Base-by-base conservation (phyloP, 768 basidiomycete genomes). In the Guyanaporus albipodus region DNA sequence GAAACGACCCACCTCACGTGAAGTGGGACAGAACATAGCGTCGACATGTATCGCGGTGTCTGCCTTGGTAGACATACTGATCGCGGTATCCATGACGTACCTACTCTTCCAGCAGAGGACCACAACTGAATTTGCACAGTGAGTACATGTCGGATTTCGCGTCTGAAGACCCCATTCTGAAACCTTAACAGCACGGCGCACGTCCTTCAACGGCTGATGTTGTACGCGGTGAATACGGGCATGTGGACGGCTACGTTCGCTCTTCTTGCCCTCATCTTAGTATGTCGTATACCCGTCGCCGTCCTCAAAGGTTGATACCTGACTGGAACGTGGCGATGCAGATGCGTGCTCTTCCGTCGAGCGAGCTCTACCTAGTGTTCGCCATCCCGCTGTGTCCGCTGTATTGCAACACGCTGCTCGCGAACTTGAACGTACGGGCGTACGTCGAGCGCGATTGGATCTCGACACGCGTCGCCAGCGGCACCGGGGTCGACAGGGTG, bases 171-270 rank as follows among this genome's bases (percentile, higher is more conserved):
- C n/a, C n/a, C n/a, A n/a, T 4, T 27, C 19, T 53, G 21, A 52
- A 9, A 8, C 8, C 17, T 21, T 5, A 12, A 6, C 42, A 42
- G 57, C 1, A 48, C 43, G 7, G 6, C 18, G 8, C 27, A 42
- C 18, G n/a, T 36, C 4, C 28, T 57, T n/a, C 48, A 48, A 35
- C 45, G 45, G 8, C 36, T 60, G 9, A 35, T 23, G 5, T 22
- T 60, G 7, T 57, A 50, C n/a, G 31, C 48, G 0, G 42, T 59
- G 14, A 56, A 56, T 8, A 49, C 34, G 1, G 70, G 77, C 0
- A 71, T 80, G 15, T 75, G 73, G 14, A 70, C 78, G 15, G 80
- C 82, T 46, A 73, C 75, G 0, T 63, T 58, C 6, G 66, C 72
- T 8, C 18, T 39, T n/a, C 11, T 52, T 15, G 5, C 32, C 1